Conservation (phyloP, 257 asterid species). For the Anisodus acutangulus region DNA sequence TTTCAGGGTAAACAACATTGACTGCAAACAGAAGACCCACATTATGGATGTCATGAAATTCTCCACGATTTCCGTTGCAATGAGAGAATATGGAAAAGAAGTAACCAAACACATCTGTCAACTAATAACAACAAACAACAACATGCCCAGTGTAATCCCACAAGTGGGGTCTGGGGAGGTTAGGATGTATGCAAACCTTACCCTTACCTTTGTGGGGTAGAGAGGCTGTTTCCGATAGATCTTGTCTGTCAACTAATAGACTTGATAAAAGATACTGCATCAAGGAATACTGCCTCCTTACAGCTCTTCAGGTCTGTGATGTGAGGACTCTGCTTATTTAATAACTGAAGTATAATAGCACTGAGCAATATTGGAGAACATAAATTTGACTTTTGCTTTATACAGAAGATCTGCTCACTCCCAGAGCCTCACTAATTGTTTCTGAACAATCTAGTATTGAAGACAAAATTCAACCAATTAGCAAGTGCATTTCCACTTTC, state of each 20-base stretch:
- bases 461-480: not conserved
- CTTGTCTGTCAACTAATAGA: not conserved
- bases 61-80: not conserved
- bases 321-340: constrained; percentile 2
- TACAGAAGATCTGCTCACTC: not conserved
- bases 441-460: not conserved
- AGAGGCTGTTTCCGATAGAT: too few species aligned
- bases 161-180: too few species aligned
- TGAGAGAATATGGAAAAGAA: constrained; percentile 6
- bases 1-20: constrained; percentile 11
- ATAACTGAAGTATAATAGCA: not conserved
- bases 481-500: constrained; percentile 17
- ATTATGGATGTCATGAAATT: not conserved
- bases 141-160: too few species aligned
- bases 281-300: not conserved
- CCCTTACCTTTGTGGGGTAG: too few species aligned
- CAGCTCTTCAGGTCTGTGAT: constrained; percentile 15
- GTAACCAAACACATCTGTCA: not conserved
- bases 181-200: too few species aligned
- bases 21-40: constrained; percentile 14
- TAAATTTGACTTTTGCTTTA: not conserved
- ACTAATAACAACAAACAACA: not conserved
- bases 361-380: not conserved
- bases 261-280: not conserved
- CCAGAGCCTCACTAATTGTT: not conserved